Evolutionary conservation across 2,329 filamentous ascomycete species (phyloP).

Genomic region (Erysiphe pulchra): DNA sequence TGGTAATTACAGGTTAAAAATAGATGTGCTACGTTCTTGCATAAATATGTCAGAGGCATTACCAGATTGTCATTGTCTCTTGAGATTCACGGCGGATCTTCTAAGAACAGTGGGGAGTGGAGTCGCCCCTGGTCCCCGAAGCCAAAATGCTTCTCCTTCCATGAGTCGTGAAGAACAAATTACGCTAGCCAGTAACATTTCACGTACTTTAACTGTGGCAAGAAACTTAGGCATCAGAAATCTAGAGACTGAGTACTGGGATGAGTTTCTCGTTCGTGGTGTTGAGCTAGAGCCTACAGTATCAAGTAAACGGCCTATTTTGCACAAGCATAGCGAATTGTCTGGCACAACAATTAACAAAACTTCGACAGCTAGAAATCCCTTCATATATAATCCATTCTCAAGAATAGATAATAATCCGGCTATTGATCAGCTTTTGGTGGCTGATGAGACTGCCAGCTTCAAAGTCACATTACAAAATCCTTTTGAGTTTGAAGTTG

Average conservation of each 20-base stretch:
- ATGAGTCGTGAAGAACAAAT: constrained; percentile 65
- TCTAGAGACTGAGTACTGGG: constrained; percentile 75
- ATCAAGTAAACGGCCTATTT: constrained; percentile 32
- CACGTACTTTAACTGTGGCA: constrained; percentile 56
- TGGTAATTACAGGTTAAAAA: constrained; percentile 56
- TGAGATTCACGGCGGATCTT: constrained; percentile 64
- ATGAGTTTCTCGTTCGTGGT: constrained; percentile 71
- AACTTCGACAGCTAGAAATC: constrained; percentile 29
- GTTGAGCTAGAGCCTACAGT: constrained; percentile 42
- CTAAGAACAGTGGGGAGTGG: constrained; percentile 61
- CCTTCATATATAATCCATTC: constrained; percentile 92
- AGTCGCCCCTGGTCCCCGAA: constrained; percentile 44
- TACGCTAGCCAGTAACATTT: constrained; percentile 61
- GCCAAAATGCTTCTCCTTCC: constrained; percentile 41
- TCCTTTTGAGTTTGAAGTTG: constrained; percentile 76
- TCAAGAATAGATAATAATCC: constrained; percentile 38
- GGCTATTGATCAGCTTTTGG: constrained; percentile 38
- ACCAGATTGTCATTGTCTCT: constrained; percentile 73
- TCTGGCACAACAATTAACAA: constrained; percentile 17
- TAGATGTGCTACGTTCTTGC: constrained; percentile 69
- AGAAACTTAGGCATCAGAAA: constrained; percentile 44
- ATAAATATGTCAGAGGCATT: constrained; percentile 85
- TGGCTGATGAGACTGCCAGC: constrained; percentile 50
- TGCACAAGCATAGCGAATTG: constrained; percentile 30
- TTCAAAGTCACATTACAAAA: constrained; percentile 80